A percentile compares a stretch with the other conserved stretches of the same genome.
These are phyloP conservation scores for Phytopythium montanum DNA, from an alignment of 352 stramenopile species.

Conservation along the genomic window DNA sequence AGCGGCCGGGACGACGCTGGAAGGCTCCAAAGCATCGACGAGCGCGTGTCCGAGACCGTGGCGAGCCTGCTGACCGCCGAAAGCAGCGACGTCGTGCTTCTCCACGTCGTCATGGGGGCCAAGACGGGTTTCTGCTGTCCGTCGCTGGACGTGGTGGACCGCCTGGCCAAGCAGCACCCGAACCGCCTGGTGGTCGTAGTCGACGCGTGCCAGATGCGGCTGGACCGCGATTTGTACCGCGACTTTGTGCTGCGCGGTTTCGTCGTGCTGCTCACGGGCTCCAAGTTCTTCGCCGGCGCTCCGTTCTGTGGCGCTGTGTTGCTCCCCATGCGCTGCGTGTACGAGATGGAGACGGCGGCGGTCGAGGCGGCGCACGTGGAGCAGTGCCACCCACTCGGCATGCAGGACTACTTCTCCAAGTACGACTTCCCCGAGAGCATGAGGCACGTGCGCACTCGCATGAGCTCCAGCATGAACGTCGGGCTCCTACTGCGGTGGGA, in stretches of 20 bases:
- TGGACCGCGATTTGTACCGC: conserved; percentile 54
- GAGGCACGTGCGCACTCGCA: conserved; percentile 49
- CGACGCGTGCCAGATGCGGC: conserved; percentile 86
- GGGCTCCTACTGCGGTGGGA: conserved; percentile 79
- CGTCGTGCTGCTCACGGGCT: conserved; percentile 78
- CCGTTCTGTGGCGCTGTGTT: conserved; percentile 85
- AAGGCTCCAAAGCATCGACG: conserved; percentile 45
- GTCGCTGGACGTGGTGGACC: conserved; percentile 56
- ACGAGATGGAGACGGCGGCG: conserved; percentile 73
- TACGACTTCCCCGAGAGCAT: conserved; percentile 73
- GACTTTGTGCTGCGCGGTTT: conserved; percentile 65
- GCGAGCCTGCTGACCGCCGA: too few species aligned
- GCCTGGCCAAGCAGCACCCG: conserved; percentile 47
- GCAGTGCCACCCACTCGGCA: conserved; percentile 58
- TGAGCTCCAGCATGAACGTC: conserved; percentile 70
- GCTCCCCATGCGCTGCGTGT: conserved; percentile 70
- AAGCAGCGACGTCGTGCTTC: conserved; percentile 62
- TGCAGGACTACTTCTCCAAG: conserved; percentile 82
- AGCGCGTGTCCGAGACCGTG: conserved; percentile 38
- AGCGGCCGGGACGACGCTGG: conserved; percentile 52
- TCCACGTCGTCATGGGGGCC: conserved; percentile 83
- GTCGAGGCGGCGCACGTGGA: conserved; percentile 46
- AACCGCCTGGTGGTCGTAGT: conserved; percentile 80
- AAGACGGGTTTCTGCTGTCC: conserved; percentile 86
- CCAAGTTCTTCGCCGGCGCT: conserved; percentile 85